phyloP scores from a whole-genome alignment of 1,284 basidiomycete genomes.

The Trichosporon faecale region DNA sequence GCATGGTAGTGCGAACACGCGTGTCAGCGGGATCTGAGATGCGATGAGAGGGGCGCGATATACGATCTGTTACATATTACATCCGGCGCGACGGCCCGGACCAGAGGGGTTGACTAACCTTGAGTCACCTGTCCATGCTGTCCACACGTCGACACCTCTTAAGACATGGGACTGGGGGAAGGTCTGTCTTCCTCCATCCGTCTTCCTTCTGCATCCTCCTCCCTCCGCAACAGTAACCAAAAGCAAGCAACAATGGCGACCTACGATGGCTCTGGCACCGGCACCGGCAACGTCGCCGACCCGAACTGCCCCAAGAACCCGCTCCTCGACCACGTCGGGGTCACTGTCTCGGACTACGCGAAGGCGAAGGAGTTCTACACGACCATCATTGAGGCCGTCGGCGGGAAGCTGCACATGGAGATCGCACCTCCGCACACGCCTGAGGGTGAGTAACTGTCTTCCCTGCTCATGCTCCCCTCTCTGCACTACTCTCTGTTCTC shows the following conservation, averaged over 20 bases:
- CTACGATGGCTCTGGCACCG: not conserved
- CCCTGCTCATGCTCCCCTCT: not conserved
- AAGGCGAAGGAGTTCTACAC: conserved; percentile 22
- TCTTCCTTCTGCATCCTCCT: no score
- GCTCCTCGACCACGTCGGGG: conserved; percentile 23
- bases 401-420: conserved; percentile 17
- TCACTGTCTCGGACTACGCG: conserved; percentile 18
- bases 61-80: no score
- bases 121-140: not conserved
- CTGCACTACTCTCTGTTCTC: not conserved
- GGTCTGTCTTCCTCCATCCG: not conserved
- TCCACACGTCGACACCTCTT: not conserved
- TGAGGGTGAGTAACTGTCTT: not conserved
- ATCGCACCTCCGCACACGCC: not conserved
- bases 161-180: not conserved
- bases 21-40: no score
- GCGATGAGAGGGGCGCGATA: no score
- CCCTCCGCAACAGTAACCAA: not conserved
- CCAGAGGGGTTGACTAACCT: not conserved
- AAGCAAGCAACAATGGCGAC: not conserved
- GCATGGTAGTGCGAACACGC: no score
- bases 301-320: not conserved
- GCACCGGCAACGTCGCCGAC: not conserved
- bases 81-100: no score
- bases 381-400: conserved; percentile 13